A percentile compares a stretch with the other conserved stretches of the same genome.
phyloP scores from a whole-genome alignment of 305 asterid genomes.

The Fraxinus velutina region DNA sequence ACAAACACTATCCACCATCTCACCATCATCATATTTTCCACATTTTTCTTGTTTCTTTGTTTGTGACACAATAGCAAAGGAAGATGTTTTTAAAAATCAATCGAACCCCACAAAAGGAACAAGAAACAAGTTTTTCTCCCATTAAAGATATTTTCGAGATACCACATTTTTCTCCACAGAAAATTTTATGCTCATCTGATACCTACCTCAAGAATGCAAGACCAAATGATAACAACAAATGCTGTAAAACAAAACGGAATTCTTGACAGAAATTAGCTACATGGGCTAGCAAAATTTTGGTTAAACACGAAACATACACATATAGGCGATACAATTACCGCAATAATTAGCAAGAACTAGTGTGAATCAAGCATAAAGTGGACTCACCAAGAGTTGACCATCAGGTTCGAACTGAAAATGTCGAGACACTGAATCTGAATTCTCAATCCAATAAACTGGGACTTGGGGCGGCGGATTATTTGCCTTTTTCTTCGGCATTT shows the following conservation, averaged over 20 bases:
- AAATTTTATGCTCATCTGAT: background rate
- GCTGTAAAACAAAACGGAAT: background rate
- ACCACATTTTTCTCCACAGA: background rate
- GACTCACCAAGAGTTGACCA: constrained; percentile 68
- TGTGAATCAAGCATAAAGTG: constrained; percentile 11
- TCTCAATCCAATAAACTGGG: constrained; percentile 78
- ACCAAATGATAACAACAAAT: background rate
- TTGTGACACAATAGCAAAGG: background rate
- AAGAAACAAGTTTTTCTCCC: background rate
- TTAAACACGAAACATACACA: background rate
- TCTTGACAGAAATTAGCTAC: background rate
- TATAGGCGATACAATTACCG: constrained; percentile 25
- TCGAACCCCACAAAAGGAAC: background rate
- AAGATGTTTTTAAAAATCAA: background rate
- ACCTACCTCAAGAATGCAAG: background rate
- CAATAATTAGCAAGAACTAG: constrained; percentile 11
- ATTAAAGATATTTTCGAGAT: background rate
- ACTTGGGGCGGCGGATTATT: constrained; percentile 27
- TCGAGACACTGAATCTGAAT: constrained; percentile 63
- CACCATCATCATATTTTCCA: background rate
- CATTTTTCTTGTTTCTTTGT: background rate
- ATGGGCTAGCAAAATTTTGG: background rate
- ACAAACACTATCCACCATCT: background rate
- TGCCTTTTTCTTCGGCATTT: constrained; percentile 42
- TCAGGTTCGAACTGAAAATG: constrained; percentile 66